phyloP scores from a whole-genome alignment of 345 rosid genomes.

The Carallia pectinifolia region DNA sequence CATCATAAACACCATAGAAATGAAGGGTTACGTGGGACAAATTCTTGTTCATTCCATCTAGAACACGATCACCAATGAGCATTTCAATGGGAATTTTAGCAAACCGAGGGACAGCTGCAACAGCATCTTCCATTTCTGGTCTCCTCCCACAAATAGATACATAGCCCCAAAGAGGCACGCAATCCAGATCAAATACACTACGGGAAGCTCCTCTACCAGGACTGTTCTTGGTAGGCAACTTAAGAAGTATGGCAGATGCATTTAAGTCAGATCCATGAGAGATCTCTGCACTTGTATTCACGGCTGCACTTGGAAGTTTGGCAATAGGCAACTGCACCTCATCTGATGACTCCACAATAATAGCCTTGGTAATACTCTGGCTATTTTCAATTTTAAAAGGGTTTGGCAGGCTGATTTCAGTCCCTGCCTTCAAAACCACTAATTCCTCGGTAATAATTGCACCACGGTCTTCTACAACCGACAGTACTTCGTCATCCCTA shows the following conservation, averaged over 20 bases:
- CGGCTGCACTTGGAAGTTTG: conserved; percentile 52
- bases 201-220: conserved; percentile 20
- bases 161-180: conserved; percentile 28
- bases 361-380: conserved; percentile 56
- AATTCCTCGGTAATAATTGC: conserved; percentile 54
- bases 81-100: conserved; percentile 25
- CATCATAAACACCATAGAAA: conserved; percentile 35
- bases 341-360: conserved; percentile 56
- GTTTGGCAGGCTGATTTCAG: conserved; percentile 46
- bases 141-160: conserved; percentile 27
- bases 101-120: conserved; percentile 27
- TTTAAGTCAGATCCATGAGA: conserved; percentile 36
- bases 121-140: conserved; percentile 31
- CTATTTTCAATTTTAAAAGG: conserved; percentile 41
- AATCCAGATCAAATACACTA: conserved; percentile 23
- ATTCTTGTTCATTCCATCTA: conserved; percentile 19
- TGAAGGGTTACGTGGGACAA: conserved; percentile 25
- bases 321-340: conserved; percentile 61
- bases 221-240: conserved; percentile 54
- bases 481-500: conserved; percentile 54
- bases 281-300: conserved; percentile 41
- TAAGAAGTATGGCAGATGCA: conserved; percentile 60
- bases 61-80: conserved; percentile 20
- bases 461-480: conserved; percentile 48
- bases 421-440: conserved; percentile 21